These are phyloP conservation scores for Nevesoporus exiguus DNA, from an alignment of 768 basidiomycete genomes.

Conservation along the genomic window DNA sequence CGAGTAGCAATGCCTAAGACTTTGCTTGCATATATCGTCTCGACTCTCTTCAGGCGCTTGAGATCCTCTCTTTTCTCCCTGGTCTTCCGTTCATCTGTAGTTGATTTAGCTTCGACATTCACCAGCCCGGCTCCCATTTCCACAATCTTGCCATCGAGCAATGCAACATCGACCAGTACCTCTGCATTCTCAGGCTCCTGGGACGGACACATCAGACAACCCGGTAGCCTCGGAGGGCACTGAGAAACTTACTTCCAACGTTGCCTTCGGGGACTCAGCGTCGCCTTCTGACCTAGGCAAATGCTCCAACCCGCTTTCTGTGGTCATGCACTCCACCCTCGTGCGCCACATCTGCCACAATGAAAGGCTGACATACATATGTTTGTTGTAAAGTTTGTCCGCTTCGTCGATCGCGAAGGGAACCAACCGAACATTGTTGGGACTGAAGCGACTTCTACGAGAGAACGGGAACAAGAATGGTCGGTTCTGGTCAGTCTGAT, in stretches of 20 bases:
- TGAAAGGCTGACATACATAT: slow-evolving; percentile 87
- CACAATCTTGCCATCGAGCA: slow-evolving; percentile 70
- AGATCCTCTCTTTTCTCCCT: slow-evolving; percentile 75
- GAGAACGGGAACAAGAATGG: slow-evolving; percentile 98
- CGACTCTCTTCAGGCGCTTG: slow-evolving; percentile 83
- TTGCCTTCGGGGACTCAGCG: slow-evolving; percentile 49
- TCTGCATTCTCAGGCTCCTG: slow-evolving; percentile 62
- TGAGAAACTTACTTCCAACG: slow-evolving; percentile 34
- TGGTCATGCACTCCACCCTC: slow-evolving; percentile 90
- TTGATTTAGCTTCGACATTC: slow-evolving; percentile 48
- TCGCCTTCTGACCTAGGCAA: slow-evolving; percentile 67
- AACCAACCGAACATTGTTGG: slow-evolving; percentile 63
- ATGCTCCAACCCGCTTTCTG: slow-evolving; percentile 86
- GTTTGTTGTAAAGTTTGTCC: slow-evolving; percentile 81
- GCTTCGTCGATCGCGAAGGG: slow-evolving; percentile 97
- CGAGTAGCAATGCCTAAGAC: neutral
- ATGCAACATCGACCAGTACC: slow-evolving; percentile 66
- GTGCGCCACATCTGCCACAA: slow-evolving; percentile 94
- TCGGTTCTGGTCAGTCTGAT: slow-evolving; percentile 91
- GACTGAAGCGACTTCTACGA: slow-evolving; percentile 45
- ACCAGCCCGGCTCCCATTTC: slow-evolving; percentile 57
- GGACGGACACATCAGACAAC: slow-evolving; percentile 1
- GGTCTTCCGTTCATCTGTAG: slow-evolving; percentile 54
- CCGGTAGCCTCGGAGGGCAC: neutral
- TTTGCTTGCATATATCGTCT: slow-evolving; percentile 84